Conservation (phyloP, 345 rosid genomes). For the Eucalyptus fibrosa region DNA sequence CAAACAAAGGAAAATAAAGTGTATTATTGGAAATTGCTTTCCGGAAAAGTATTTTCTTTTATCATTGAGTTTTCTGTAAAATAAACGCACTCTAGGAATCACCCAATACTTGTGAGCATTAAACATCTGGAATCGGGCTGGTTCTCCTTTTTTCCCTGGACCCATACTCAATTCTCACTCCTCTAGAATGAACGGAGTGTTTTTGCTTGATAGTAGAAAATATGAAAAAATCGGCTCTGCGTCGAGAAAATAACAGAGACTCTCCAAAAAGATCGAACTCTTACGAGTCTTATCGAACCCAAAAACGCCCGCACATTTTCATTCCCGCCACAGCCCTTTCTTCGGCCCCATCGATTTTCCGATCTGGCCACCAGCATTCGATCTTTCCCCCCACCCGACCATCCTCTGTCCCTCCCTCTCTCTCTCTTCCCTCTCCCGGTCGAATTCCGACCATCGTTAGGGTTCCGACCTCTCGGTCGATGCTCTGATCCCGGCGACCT, state of each 20-base stretch:
- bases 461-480: neutral
- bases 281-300: neutral
- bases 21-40: no score
- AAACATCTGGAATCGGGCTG: no score
- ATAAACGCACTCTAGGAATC: no score
- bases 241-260: neutral
- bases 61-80: no score
- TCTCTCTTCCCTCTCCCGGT: neutral
- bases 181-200: no score
- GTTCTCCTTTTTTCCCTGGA: no score
- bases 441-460: neutral
- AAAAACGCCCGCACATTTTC: neutral
- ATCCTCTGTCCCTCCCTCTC: neutral
- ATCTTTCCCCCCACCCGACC: neutral
- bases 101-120: accelerated
- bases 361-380: neutral
- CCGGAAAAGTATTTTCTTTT: accelerated
- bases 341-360: neutral
- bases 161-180: no score
- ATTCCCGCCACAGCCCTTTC: neutral
- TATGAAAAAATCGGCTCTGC: no score
- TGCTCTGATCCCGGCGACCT: neutral
- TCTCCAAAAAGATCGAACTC: neutral
- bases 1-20: no score
- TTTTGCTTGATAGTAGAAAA: neutral